Base-by-base conservation (phyloP, 1,139 yeast species). In the Tardiomyces depauwii region DNA sequence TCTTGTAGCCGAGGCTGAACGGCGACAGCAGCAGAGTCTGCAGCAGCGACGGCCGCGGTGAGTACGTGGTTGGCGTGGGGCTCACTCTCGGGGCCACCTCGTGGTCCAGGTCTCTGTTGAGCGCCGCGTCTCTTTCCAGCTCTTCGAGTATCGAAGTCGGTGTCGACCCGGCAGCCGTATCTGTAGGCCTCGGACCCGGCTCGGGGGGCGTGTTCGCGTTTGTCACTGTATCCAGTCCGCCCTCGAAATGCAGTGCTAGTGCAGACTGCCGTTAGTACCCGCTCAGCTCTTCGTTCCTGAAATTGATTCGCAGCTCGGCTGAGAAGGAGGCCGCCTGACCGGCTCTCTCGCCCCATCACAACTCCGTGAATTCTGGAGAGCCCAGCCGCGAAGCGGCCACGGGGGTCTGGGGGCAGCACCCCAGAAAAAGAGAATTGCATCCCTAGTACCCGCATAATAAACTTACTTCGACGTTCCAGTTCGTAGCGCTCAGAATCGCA, bases 11-110 rank as follows among this genome's bases (percentile, higher is more conserved):
- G n/a, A 62, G 44, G 30, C 57, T 54, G 28, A 67, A 51, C 5
- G 71, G 70, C 44, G 57, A 54, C 25, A 62, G 46, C 43, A 64
- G 47, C 14, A 65, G 51, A 2, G 62, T 49, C 45, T 59, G 61
- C 23, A 62, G 53, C 21, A 58, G 51, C 6, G 62, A 57, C 2
- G 55, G 50, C 27, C 44, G 46, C 19, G 57, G 46, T 39, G 50
- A 45, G 40, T 59, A 60, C 7, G 55, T 53, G 12, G 49, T 44
- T 16, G 55, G 55, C 32, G 44, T 46, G n/a, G 51, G 45, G 16
- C 41, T 32, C 16, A 47, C 48, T 14, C 52, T 55, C n/a, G 54
- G 57, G 9, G 52, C 52, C 16, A 53, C 49, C 13, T 50, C 48
- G 12, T 45, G 43, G 27, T 52, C 54, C 14, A 54, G 48, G 30